phyloP scores from a whole-genome alignment of 345 rosid species.

The Schrenkiella parvula region DNA sequence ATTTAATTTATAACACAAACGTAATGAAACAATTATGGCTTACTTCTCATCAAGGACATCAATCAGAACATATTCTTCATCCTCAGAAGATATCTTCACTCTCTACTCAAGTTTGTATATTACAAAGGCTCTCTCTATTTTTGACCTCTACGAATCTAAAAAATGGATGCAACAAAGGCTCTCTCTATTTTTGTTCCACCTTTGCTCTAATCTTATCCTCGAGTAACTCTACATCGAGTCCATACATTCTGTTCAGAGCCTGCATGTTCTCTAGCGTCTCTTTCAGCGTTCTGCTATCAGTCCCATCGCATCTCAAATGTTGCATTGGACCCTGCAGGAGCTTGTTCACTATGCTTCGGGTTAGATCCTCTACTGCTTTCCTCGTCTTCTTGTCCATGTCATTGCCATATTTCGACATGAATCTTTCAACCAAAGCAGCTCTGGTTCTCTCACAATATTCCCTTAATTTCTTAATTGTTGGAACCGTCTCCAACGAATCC shows the following conservation, averaged over 20 bases:
- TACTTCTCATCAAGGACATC: neutral
- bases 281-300: constrained; percentile 56
- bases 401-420: constrained; percentile 71
- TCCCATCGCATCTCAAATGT: constrained; percentile 88
- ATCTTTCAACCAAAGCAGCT: constrained; percentile 65
- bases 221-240: constrained; percentile 73
- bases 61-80: constrained; percentile 2
- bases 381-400: constrained; percentile 68
- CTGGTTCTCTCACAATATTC: constrained; percentile 81
- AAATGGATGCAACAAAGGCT: constrained; percentile 15
- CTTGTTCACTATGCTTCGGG: constrained; percentile 79
- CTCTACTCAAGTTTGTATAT: constrained; percentile 13
- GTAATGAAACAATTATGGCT: constrained; percentile 3
- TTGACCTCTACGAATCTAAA: constrained; percentile 8
- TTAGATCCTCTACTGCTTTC: constrained; percentile 80
- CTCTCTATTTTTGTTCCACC: constrained; percentile 41
- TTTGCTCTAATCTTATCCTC: constrained; percentile 86
- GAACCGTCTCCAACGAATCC: constrained; percentile 89
- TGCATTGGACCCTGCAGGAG: constrained; percentile 95
- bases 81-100: neutral
- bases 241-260: constrained; percentile 86
- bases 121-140: neutral
- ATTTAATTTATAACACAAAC: neutral
- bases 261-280: constrained; percentile 95
- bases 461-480: constrained; percentile 88